A percentile compares a stretch with the other conserved stretches of the same genome.
phyloP scores from a whole-genome alignment of 768 basidiomycete genomes.

The Favolaschia claudopus region DNA sequence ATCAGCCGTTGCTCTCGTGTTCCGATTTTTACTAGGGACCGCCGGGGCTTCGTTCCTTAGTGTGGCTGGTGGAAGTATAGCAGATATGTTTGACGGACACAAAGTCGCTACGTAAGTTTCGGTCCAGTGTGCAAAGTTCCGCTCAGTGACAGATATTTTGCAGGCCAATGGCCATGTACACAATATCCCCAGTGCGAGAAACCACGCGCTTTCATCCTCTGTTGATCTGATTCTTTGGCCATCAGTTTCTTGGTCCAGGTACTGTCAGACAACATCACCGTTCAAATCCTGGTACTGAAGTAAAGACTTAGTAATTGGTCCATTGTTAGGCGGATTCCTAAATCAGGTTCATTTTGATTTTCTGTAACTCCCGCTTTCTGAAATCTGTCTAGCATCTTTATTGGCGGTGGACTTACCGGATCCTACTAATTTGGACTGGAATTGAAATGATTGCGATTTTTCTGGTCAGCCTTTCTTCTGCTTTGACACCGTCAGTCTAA shows the following conservation, averaged over 20 bases:
- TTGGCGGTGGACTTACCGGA: slow-evolving; percentile 84
- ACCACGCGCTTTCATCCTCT: slow-evolving; percentile 49
- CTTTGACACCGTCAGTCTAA: not conserved
- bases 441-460: slow-evolving; percentile 59
- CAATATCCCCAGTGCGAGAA: slow-evolving; percentile 60
- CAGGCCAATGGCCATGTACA: slow-evolving; percentile 64
- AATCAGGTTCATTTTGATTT: slow-evolving; percentile 57
- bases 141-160: not conserved
- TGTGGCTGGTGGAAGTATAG: slow-evolving; percentile 63
- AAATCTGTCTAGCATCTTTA: slow-evolving; percentile 50
- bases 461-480: slow-evolving; percentile 44
- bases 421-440: slow-evolving; percentile 74
- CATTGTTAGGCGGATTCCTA: slow-evolving; percentile 59
- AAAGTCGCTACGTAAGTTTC: slow-evolving; percentile 65
- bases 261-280: not conserved
- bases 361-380: not conserved
- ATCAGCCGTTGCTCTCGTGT: slow-evolving; percentile 65
- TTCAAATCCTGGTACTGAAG: not conserved
- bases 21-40: slow-evolving; percentile 62
- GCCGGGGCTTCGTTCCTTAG: slow-evolving; percentile 65
- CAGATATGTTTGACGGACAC: slow-evolving; percentile 62
- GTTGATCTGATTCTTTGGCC: not conserved
- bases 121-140: not conserved
- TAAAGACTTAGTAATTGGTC: not conserved
- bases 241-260: slow-evolving; percentile 26